Evolutionary conservation across 2,329 filamentous ascomycete genomes (phyloP).

Genomic region (Penicillium sumatraense): DNA sequence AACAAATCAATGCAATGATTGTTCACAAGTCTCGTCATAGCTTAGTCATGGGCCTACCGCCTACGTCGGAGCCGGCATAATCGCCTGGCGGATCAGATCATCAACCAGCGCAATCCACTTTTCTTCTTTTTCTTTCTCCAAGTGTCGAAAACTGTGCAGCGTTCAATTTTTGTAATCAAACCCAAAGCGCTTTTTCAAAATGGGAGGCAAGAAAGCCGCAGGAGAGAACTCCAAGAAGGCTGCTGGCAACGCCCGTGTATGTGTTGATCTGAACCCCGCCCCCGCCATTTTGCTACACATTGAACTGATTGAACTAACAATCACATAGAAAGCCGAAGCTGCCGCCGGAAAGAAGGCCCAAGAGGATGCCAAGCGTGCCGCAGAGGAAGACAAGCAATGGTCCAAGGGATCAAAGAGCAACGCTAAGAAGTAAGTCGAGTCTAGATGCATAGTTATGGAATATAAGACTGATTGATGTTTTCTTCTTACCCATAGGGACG

Average conservation of each 20-base stretch:
- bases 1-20: not conserved
- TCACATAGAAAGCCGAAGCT: constrained; percentile 79
- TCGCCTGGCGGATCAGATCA: constrained; percentile 27
- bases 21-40: not conserved
- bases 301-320: constrained; percentile 17
- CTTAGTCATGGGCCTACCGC: constrained; percentile 23
- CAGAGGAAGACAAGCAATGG: constrained; percentile 78
- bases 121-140: not conserved
- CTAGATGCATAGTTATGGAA: not conserved
- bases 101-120: constrained; percentile 1
- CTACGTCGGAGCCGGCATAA: constrained; percentile 30
- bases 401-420: constrained; percentile 80
- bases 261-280: constrained; percentile 38
- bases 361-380: constrained; percentile 68
- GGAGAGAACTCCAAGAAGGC: constrained; percentile 87
- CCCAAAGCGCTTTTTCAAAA: constrained; percentile 43
- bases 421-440: constrained; percentile 74
- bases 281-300: constrained; percentile 26
- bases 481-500: constrained; percentile 64
- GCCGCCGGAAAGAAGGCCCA: constrained; percentile 78
- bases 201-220: constrained; percentile 71
- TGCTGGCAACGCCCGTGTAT: constrained; percentile 73
- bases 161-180: not conserved
- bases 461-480: not conserved
- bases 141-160: constrained; percentile 3